A percentile compares a stretch with the other conserved stretches of the same genome.
phyloP scores from a whole-genome alignment of 2,329 filamentous ascomycete genomes.

The Aspergillus alliaceus region DNA sequence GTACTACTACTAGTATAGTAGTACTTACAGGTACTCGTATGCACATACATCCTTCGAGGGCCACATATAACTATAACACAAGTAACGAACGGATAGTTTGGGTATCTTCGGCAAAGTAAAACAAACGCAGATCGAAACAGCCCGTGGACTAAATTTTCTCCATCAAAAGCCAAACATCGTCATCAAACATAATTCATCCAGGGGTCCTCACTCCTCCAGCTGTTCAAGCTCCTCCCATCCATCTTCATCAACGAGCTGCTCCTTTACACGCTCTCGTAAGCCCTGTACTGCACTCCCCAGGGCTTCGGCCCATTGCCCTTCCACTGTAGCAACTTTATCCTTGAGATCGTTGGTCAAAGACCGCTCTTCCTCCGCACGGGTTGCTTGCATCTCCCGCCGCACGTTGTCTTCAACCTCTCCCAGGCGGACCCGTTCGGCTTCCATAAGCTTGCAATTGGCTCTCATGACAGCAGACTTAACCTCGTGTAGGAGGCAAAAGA shows the following conservation, averaged over 20 bases:
- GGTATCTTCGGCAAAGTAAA: constrained; percentile 13
- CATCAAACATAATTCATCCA: neutral
- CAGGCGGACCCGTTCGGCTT: constrained; percentile 60
- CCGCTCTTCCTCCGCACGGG: constrained; percentile 66
- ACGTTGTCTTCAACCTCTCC: constrained; percentile 45
- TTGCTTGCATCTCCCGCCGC: constrained; percentile 53
- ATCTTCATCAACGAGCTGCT: constrained; percentile 72
- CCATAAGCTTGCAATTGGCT: constrained; percentile 66
- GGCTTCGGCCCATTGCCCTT: constrained; percentile 86
- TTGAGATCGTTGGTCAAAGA: constrained; percentile 82
- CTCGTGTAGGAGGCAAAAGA: constrained; percentile 86
- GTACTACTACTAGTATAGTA: too few species aligned
- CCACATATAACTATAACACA: too few species aligned
- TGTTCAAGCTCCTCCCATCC: constrained; percentile 82
- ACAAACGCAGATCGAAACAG: too few species aligned
- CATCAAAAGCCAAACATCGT: constrained; percentile 5
- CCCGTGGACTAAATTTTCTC: constrained; percentile 21
- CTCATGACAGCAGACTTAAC: constrained; percentile 76
- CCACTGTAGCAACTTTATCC: constrained; percentile 87
- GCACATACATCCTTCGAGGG: too few species aligned
- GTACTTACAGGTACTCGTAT: too few species aligned
- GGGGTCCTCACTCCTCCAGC: constrained; percentile 30
- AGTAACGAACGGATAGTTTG: constrained; percentile 3
- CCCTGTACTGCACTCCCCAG: constrained; percentile 74
- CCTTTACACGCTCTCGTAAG: constrained; percentile 72